phyloP scores from a whole-genome alignment of 208 protist species.

The Phytomonas francai region DNA sequence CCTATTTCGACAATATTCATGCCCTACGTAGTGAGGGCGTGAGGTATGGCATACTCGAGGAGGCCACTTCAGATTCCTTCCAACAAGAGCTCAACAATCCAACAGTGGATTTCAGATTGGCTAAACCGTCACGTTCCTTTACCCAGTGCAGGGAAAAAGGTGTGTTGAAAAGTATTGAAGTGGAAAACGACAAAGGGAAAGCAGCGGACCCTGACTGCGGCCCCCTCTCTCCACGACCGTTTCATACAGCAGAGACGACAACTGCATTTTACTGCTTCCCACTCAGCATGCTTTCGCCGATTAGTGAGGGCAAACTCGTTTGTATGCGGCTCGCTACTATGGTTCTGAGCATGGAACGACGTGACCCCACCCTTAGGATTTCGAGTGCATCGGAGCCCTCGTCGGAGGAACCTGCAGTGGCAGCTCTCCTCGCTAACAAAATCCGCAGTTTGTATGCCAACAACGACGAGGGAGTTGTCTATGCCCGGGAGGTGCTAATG shows the following conservation, averaged over 20 bases:
- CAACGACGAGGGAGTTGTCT: not conserved
- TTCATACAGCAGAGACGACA: not conserved
- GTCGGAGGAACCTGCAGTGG: not conserved
- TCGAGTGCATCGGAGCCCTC: not conserved
- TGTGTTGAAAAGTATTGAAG: not conserved
- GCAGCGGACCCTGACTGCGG: not conserved
- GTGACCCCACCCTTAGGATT: not conserved
- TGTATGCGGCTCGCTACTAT: not conserved
- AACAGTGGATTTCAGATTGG: not conserved
- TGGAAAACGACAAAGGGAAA: not conserved
- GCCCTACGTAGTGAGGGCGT: constrained; percentile 18
- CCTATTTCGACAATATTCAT: constrained; percentile 20
- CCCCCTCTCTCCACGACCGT: not conserved
- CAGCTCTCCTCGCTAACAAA: not conserved
- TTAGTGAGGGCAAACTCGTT: not conserved
- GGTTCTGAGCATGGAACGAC: not conserved
- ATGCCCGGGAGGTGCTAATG: not conserved
- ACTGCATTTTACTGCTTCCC: not conserved
- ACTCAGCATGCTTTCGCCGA: not conserved
- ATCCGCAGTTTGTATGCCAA: not conserved
- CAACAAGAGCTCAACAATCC: not conserved
- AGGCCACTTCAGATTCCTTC: constrained; percentile 5
- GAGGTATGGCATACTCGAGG: constrained; percentile 18
- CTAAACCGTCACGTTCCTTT: not conserved
- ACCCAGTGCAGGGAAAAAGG: not conserved